phyloP scores from a whole-genome alignment of 805 yeast species.

The Vanderwaltozyma polyspora region DNA sequence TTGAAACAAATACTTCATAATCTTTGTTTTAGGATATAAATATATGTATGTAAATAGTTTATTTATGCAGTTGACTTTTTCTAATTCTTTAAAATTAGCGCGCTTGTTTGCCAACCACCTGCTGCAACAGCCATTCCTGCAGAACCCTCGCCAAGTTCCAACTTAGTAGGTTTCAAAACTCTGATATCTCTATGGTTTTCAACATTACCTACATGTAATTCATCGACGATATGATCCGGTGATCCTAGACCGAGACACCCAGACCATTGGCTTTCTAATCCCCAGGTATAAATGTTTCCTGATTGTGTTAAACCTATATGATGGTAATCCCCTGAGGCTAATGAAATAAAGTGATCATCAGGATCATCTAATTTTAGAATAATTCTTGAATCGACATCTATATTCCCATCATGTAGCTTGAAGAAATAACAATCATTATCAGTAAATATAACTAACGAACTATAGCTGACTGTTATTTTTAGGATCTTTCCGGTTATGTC shows the following conservation, averaged over 20 bases:
- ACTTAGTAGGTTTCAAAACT: constrained; percentile 34
- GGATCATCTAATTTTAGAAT: constrained; percentile 25
- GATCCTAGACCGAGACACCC: constrained; percentile 65
- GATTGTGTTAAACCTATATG: constrained; percentile 45
- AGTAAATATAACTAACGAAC: constrained; percentile 44
- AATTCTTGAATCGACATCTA: constrained; percentile 7
- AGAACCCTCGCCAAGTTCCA: constrained; percentile 29
- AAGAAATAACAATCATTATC: constrained; percentile 32
- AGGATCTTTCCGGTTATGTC: constrained; percentile 28
- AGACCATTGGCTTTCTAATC: constrained; percentile 46
- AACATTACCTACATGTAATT: constrained; percentile 20
- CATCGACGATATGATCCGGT: constrained; percentile 12
- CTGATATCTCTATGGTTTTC: constrained; percentile 23
- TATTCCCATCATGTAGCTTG: constrained; percentile 10
- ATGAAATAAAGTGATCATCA: constrained; percentile 37
- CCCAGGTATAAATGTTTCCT: constrained; percentile 59
- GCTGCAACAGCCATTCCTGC: constrained; percentile 54
- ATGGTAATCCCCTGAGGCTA: constrained; percentile 67
- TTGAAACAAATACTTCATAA: too few relatives aligned
- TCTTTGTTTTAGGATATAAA: neutral
- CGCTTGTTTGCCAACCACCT: constrained; percentile 75
- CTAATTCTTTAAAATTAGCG: constrained; percentile 31
- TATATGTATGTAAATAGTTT: neutral
- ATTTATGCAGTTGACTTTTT: too few relatives aligned
- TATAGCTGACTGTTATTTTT: constrained; percentile 45